Base-by-base conservation (phyloP, 768 basidiomycete species). In the Hemileccinum impolitum region DNA sequence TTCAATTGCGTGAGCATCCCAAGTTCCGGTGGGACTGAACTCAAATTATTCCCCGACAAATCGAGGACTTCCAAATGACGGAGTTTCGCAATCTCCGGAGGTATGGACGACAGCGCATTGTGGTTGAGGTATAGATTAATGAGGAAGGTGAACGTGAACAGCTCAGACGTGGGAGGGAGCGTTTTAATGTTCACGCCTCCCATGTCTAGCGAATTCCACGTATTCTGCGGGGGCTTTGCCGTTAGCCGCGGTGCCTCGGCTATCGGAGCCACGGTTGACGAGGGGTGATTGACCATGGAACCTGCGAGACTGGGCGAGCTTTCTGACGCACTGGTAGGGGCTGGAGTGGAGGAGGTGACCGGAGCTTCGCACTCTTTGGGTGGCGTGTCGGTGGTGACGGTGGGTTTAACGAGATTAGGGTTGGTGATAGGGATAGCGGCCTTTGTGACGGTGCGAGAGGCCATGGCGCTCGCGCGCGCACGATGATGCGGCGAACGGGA, bases 41-140 rank as follows among this genome's bases (percentile, higher is more conserved):
- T 70, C 40, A 99, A 79, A 55, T 77, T 83, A 69, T 99, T 99
- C 43, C 85, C 87, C 2, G 94, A 95, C 40, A 94, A 78, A 70
- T 99, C 96, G 37, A 99, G 84, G 31, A 93, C 71, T 57, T 91
- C 88, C 32, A 99, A 76, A 64, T 94, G 86, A 35, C 85, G 82
- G 50, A 99, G 79, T 57, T 80, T 85, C 41, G 88, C 73, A 46
- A 99, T 91, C 67, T 88, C 81, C 17, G 87, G 79, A 4, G 95
- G 93, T 30, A 99, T 71, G 53, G 79, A 67, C 9, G 83, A 72
- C 39, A 99, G 76, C 21, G 81, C 75, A 61, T 99, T 99, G 74
- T 98, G 95, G 58, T 97, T 97, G 66, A 99, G 88, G 71, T 94
- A 97, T 42, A 99, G 85, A 53, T 85, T 87, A 57, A 87, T 87